Base-by-base conservation (phyloP, 2,329 filamentous ascomycete species). In the Aspergillus eucalypticola region DNA sequence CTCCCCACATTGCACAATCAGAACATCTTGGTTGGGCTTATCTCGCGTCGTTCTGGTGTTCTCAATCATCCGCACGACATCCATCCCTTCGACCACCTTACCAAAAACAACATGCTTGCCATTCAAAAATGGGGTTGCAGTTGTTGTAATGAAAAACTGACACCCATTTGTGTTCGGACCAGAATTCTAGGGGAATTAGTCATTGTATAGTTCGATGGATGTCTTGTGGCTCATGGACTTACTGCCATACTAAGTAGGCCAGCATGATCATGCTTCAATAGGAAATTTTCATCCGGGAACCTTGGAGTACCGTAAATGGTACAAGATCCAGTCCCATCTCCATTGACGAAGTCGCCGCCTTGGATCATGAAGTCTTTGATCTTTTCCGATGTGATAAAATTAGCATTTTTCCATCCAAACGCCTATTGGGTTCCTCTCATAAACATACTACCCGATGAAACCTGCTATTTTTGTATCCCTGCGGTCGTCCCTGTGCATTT, bases 311-410 rank as follows among this genome's bases (percentile, higher is more conserved):
- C 92, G 80, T 96, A 98, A 75, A 98, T 96, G 67, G 86, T 90
- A 10, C 88, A 89, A 50, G 89, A 92, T 8, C 95, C 95, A 0
- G 91, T 96, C 54, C 95, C 95, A 76, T 98, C 91, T 55, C 92
- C 91, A 70, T 96, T 92, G 63, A 96, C 81, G 76, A 98, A 98
- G 77, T 99, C 95, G 56, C 95, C 95, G 49, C 94, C 94, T 77
- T 99, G 95, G 71, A 95, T 90, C 94, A 98, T 98, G 80, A 98
- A 97, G 71, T 91, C 90, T 78, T 90, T 91, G 75, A 97, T 96
- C 91, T 96, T 66, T 35, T 39, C 11, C 32, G 32, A 35, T 13
- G 11, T 5, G 21, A 15, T 35, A 19, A 15, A 1, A 17, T 44
- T 32, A 23, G 42, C 58, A 48, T 54, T 35, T n/a, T n/a, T 11